phyloP scores from a whole-genome alignment of 495 filamentous ascomycete species.

The Penicillium daleae region DNA sequence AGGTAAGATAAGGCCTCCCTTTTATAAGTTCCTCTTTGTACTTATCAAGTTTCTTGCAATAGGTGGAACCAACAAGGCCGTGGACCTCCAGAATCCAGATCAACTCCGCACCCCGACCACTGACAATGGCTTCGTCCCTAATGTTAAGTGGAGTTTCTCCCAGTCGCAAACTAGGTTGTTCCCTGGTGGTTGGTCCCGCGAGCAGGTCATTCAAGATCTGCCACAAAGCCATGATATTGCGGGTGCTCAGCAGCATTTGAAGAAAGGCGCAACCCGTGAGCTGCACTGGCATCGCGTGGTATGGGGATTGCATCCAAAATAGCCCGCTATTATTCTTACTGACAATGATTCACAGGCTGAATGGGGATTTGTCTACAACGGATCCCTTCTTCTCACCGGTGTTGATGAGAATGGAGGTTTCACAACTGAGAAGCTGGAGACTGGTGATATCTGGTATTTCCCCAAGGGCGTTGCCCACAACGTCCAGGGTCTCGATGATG shows the following conservation, averaged over 20 bases:
- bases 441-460: constrained; percentile 71
- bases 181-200: constrained; percentile 64
- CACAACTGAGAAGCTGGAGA: constrained; percentile 56
- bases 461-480: constrained; percentile 67
- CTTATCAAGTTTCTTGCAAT: not conserved
- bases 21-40: not conserved
- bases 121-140: constrained; percentile 61
- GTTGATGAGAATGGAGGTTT: constrained; percentile 63
- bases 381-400: constrained; percentile 58
- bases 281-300: constrained; percentile 70
- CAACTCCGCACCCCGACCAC: constrained; percentile 60
- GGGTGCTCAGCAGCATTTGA: constrained; percentile 65
- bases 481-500: constrained; percentile 58
- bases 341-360: constrained; percentile 51
- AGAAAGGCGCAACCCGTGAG: constrained; percentile 64
- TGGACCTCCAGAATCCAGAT: constrained; percentile 62
- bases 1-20: constrained; percentile 39
- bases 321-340: not conserved
- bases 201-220: constrained; percentile 64
- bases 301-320: constrained; percentile 19
- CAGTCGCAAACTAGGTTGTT: constrained; percentile 63
- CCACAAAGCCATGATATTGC: constrained; percentile 64
- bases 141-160: constrained; percentile 68
- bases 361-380: constrained; percentile 66
- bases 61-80: constrained; percentile 41